These are phyloP conservation scores for Salix exigua DNA, from an alignment of 345 rosid genomes.

Conservation along the genomic window DNA sequence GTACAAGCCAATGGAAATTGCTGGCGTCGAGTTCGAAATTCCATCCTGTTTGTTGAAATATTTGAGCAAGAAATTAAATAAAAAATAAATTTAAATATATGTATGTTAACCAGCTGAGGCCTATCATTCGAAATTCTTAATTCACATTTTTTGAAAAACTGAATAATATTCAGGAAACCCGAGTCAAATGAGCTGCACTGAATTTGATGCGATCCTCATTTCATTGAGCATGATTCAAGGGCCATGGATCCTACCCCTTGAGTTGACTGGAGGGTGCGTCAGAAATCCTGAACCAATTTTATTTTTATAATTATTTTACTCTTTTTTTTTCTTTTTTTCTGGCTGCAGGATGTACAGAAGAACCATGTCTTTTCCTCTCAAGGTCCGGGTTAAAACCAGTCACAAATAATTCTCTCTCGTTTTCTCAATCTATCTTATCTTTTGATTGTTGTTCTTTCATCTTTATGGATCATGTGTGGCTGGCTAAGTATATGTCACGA, in stretches of 20 bases:
- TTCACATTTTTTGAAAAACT: background rate
- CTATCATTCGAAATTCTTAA: no score
- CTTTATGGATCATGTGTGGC: no score
- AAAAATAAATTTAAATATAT: no score
- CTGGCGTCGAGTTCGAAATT: background rate
- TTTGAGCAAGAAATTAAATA: no score
- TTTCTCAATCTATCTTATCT: background rate
- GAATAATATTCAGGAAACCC: background rate
- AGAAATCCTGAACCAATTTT: background rate
- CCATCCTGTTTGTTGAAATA: no score
- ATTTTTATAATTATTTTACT: background rate
- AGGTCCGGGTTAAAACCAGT: background rate
- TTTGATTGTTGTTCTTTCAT: no score
- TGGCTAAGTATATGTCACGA: no score
- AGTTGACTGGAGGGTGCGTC: slow-evolving; percentile 3
- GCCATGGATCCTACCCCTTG: background rate
- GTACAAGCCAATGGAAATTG: background rate
- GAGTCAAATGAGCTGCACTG: slow-evolving; percentile 20
- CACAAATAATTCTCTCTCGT: background rate
- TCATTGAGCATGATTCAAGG: slow-evolving; percentile 13
- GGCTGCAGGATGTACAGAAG: background rate
- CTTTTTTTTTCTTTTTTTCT: background rate
- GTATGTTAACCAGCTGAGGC: no score
- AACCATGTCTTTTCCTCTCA: background rate
- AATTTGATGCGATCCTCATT: slow-evolving; percentile 29